Evolutionary conservation across 2,329 filamentous ascomycete species (phyloP).

Genomic region (Xylariaceae sp.): DNA sequence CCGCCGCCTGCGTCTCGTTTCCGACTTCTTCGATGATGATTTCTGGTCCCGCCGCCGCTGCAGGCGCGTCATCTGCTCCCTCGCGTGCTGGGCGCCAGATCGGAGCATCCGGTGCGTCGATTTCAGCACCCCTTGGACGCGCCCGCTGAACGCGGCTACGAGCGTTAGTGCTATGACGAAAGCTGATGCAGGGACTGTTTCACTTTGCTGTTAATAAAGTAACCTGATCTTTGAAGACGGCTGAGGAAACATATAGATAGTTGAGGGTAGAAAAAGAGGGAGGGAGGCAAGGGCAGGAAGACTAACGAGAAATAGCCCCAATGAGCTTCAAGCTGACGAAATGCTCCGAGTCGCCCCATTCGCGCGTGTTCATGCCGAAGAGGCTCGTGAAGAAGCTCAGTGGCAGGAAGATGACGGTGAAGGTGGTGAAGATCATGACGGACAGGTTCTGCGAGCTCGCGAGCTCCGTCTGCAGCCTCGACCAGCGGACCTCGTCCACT

Average conservation of each 20-base stretch:
- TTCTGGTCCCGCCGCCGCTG: not conserved
- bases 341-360: conserved; percentile 49
- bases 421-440: conserved; percentile 61
- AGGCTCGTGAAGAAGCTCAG: conserved; percentile 60
- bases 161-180: not conserved
- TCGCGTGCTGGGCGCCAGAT: not conserved
- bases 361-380: conserved; percentile 59
- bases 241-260: no score
- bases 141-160: not conserved
- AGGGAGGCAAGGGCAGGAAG: conserved; percentile 1
- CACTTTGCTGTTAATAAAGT: not conserved
- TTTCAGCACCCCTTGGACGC: not conserved
- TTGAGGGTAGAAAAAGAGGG: not conserved
- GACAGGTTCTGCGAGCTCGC: conserved; percentile 57
- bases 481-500: conserved; percentile 60
- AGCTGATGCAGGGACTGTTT: not conserved
- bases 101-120: not conserved
- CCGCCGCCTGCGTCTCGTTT: not conserved
- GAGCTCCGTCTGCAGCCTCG: conserved; percentile 56
- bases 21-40: not conserved
- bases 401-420: conserved; percentile 59
- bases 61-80: no score
- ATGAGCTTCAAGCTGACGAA: conserved; percentile 41
- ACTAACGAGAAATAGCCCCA: conserved; percentile 38
- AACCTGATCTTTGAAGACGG: no score